Evolutionary conservation across 768 basidiomycete species (phyloP).

Genomic region (Russula griseocarnosa): DNA sequence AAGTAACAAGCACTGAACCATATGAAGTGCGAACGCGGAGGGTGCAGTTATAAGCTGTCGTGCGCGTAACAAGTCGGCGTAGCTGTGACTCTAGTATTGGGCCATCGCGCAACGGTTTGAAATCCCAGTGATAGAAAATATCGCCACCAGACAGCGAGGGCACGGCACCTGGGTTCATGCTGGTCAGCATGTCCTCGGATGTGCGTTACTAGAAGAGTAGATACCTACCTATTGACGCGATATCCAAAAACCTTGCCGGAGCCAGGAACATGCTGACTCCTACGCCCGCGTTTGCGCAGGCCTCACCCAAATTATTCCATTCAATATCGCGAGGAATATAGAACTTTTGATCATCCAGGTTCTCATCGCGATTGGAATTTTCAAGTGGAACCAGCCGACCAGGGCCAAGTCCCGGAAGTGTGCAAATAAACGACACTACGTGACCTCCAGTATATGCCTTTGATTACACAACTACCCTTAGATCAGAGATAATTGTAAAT

Average conservation of each 20-base stretch:
- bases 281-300: constrained; percentile 84
- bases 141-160: constrained; percentile 82
- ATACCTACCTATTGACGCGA: constrained; percentile 74
- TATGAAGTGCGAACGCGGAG: constrained; percentile 81
- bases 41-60: constrained; percentile 74
- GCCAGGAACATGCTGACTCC: constrained; percentile 88
- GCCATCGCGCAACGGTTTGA: constrained; percentile 64
- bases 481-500: constrained; percentile 14
- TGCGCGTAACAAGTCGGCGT: constrained; percentile 59
- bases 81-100: constrained; percentile 70
- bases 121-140: constrained; percentile 89
- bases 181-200: constrained; percentile 2
- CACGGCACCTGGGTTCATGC: constrained; percentile 48
- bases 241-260: constrained; percentile 73
- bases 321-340: constrained; percentile 71
- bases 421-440: constrained; percentile 64
- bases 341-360: constrained; percentile 81
- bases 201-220: background rate
- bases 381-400: constrained; percentile 61
- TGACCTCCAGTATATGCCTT: constrained; percentile 74
- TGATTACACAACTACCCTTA: constrained; percentile 26
- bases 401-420: constrained; percentile 64
- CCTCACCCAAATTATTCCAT: constrained; percentile 83
- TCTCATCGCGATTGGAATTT: constrained; percentile 69
- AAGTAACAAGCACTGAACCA: constrained; percentile 44